Conservation (phyloP, 495 filamentous ascomycete genomes). For the Daldinia concentrica region DNA sequence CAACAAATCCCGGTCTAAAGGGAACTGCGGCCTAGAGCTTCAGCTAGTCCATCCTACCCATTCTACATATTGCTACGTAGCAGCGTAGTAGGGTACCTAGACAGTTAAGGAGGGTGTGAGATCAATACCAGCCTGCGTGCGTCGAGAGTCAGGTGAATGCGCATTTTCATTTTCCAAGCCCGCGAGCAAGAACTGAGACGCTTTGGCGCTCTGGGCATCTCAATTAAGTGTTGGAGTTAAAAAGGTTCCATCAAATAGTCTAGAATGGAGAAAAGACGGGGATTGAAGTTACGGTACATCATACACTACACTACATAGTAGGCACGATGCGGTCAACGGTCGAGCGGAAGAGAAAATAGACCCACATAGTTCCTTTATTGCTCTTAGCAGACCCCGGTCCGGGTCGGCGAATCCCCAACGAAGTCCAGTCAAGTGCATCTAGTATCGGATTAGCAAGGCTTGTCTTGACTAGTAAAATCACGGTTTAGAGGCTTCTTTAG, state of each 20-base stretch:
- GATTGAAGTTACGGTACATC: not conserved
- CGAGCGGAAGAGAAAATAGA: slow-evolving; percentile 44
- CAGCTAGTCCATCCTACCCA: slow-evolving; percentile 26
- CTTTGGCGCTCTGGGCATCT: slow-evolving; percentile 23
- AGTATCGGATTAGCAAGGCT: slow-evolving; percentile 25
- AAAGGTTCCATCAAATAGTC: slow-evolving; percentile 28
- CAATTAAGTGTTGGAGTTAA: not conserved
- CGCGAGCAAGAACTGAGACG: slow-evolving; percentile 1
- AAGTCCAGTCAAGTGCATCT: slow-evolving; percentile 29
- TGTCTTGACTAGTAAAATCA: slow-evolving; percentile 26
- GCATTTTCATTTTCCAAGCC: not conserved
- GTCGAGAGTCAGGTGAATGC: slow-evolving; percentile 37
- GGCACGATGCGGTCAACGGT: slow-evolving; percentile 37
- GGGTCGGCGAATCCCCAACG: slow-evolving; percentile 35
- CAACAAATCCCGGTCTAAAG: slow-evolving; percentile 34
- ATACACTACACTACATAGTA: too few species aligned
- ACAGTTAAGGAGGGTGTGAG: slow-evolving; percentile 34
- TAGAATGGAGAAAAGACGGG: slow-evolving; percentile 23
- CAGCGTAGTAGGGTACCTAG: slow-evolving; percentile 19
- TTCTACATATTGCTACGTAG: slow-evolving; percentile 29
- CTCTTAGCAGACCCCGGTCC: slow-evolving; percentile 26
- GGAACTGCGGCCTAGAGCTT: slow-evolving; percentile 23
- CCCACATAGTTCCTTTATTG: slow-evolving; percentile 30
- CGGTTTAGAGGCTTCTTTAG: slow-evolving; percentile 24
- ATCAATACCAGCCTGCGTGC: slow-evolving; percentile 37